phyloP scores from a whole-genome alignment of 2,329 filamentous ascomycete genomes.

The Trichoderma semiorbis region DNA sequence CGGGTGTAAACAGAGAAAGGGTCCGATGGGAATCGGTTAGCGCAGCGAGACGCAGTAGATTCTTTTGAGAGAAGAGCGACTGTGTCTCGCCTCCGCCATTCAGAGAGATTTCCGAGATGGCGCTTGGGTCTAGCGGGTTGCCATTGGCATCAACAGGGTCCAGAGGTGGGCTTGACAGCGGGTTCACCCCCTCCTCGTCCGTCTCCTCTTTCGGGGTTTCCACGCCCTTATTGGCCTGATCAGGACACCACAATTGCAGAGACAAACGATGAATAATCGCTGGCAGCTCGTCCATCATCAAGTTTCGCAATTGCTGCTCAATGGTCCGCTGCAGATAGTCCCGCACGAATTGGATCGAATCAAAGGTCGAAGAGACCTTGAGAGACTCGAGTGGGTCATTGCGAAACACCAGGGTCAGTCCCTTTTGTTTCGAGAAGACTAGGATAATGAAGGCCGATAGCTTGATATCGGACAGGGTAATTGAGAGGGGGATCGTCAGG shows the following conservation, averaged over 20 bases:
- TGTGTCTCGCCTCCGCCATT: slow-evolving; percentile 79
- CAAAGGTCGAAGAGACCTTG: slow-evolving; percentile 97
- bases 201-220: slow-evolving; percentile 47
- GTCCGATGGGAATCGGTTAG: slow-evolving; percentile 87
- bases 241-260: slow-evolving; percentile 82
- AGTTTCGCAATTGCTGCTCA: slow-evolving; percentile 81
- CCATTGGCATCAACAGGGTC: slow-evolving; percentile 80
- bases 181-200: slow-evolving; percentile 66
- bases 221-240: slow-evolving; percentile 57
- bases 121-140: slow-evolving; percentile 69
- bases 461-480: slow-evolving; percentile 92
- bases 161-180: slow-evolving; percentile 74
- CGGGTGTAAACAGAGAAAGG: slow-evolving; percentile 83
- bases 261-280: slow-evolving; percentile 94
- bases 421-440: slow-evolving; percentile 96
- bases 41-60: slow-evolving; percentile 75
- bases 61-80: slow-evolving; percentile 93
- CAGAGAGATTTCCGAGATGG: slow-evolving; percentile 73
- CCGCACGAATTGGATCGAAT: slow-evolving; percentile 96
- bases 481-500: slow-evolving; percentile 94
- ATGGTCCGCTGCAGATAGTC: slow-evolving; percentile 97
- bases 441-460: slow-evolving; percentile 95
- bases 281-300: slow-evolving; percentile 97
- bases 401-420: slow-evolving; percentile 91
- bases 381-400: slow-evolving; percentile 97